Conservation (phyloP, 1,284 basidiomycete genomes). For the Rhodotorula sp. region DNA sequence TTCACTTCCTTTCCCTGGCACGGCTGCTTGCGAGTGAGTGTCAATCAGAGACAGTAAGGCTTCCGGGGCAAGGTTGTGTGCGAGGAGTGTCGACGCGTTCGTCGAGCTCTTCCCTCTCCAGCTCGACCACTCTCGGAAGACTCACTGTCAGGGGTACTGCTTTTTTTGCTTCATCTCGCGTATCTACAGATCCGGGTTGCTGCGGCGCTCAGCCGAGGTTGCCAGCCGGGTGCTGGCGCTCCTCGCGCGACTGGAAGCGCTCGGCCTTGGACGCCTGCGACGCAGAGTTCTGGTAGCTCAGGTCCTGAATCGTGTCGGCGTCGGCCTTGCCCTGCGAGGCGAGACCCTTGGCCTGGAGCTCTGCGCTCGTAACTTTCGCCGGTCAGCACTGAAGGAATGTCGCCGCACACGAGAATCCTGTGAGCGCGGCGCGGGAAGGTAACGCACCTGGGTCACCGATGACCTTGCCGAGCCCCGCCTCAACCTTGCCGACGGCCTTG, state of each 20-base stretch:
- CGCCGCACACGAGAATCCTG: neutral
- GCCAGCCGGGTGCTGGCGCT: too few relatives aligned
- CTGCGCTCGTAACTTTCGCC: neutral
- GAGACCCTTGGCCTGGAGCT: slow-evolving; percentile 2
- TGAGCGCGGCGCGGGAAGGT: neutral
- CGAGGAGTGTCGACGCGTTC: too few relatives aligned
- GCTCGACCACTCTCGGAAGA: too few relatives aligned
- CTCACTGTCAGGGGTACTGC: too few relatives aligned
- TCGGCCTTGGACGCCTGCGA: too few relatives aligned
- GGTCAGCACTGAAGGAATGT: neutral
- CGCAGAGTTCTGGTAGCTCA: neutral
- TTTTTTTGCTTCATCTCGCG: too few relatives aligned
- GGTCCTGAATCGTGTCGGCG: neutral
- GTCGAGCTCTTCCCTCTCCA: too few relatives aligned
- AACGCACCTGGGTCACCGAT: neutral
- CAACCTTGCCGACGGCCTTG: slow-evolving; percentile 8
- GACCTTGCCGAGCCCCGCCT: slow-evolving; percentile 5
- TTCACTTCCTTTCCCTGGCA: neutral
- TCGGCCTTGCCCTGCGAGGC: neutral
- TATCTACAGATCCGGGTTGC: too few relatives aligned
- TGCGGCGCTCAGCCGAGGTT: too few relatives aligned
- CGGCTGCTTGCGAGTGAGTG: too few relatives aligned
- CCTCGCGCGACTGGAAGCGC: too few relatives aligned
- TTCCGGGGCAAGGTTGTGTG: neutral
- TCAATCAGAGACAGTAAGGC: neutral